Conservation (phyloP, 495 filamentous ascomycete species). For the Collariella sp. region DNA sequence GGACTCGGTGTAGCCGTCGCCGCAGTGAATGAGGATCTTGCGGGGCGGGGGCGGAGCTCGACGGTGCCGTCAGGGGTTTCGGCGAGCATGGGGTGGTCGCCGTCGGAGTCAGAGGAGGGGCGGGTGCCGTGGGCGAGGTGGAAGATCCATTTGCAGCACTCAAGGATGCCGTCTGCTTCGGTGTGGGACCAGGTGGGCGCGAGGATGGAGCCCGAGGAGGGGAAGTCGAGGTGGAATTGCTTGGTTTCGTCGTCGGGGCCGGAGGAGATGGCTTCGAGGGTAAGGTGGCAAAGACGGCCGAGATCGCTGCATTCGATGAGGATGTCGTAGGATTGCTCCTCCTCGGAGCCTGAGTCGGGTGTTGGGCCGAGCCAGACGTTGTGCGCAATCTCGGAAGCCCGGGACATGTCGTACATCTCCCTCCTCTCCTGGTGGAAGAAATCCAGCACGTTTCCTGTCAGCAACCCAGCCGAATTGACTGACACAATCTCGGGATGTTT, state of each 20-base stretch:
- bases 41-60: conserved; percentile 28
- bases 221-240: conserved; percentile 66
- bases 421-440: conserved; percentile 82
- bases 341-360: conserved; percentile 52
- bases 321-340: conserved; percentile 52
- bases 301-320: conserved; percentile 81
- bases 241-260: conserved; percentile 28
- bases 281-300: conserved; percentile 54
- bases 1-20: conserved; percentile 93
- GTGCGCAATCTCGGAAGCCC: conserved; percentile 72
- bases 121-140: conserved; percentile 56
- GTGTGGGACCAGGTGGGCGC: conserved; percentile 68
- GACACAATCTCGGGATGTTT: conserved; percentile 62
- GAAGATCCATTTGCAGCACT: conserved; percentile 84
- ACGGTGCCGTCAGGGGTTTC: conserved; percentile 11
- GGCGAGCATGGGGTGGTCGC: conserved; percentile 25
- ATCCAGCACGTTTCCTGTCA: conserved; percentile 75
- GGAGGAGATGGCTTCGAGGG: conserved; percentile 40
- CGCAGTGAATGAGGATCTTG: conserved; percentile 82
- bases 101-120: conserved; percentile 44
- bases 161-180: conserved; percentile 74
- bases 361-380: conserved; percentile 92
- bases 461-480: conserved; percentile 59
- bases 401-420: conserved; percentile 92
- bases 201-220: conserved; percentile 83